A percentile compares a stretch with the other conserved stretches of the same genome.
These are phyloP conservation scores for Candida koratica DNA, from an alignment of 805 yeast species.

Conservation along the genomic window DNA sequence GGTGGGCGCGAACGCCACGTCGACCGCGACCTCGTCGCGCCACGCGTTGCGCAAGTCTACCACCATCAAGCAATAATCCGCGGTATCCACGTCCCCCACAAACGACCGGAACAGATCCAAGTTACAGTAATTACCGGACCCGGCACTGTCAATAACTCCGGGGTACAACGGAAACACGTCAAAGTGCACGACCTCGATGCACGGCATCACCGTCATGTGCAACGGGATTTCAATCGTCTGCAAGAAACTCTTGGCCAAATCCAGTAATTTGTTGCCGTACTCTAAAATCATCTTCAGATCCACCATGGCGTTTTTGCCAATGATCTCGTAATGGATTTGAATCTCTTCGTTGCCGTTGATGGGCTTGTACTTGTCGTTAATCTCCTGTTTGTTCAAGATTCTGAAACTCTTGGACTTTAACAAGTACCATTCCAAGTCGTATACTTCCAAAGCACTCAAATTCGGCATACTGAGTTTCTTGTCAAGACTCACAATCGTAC, in stretches of 20 bases:
- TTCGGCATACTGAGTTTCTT: conserved; percentile 45
- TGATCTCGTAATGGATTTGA: conserved; percentile 51
- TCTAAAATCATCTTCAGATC: conserved; percentile 63
- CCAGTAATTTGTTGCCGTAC: conserved; percentile 42
- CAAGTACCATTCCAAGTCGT: conserved; percentile 71
- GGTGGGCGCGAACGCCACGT: conserved; percentile 6
- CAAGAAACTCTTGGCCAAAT: conserved; percentile 26
- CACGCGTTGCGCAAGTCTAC: conserved; percentile 82
- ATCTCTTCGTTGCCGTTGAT: conserved; percentile 42
- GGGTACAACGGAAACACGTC: conserved; percentile 61
- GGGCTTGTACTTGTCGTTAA: conserved; percentile 30
- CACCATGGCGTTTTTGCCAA: conserved; percentile 71
- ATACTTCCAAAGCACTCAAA: conserved; percentile 57
- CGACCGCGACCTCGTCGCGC: conserved; percentile 47
- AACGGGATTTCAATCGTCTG: conserved; percentile 67
- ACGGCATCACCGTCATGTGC: conserved; percentile 63
- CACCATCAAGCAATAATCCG: conserved; percentile 60
- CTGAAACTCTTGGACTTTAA: conserved; percentile 54
- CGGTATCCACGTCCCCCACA: conserved; percentile 10
- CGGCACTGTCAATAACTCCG: conserved; percentile 7
- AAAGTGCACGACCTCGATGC: conserved; percentile 70
- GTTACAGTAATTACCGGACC: not conserved
- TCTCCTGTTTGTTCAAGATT: conserved; percentile 46
- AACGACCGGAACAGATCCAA: conserved; percentile 7
- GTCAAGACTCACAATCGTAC: conserved; percentile 63